Evolutionary conservation across 768 basidiomycete genomes (phyloP), one percentile per base, ranked within the genome.

Genomic region (Tulasnella calospora): DNA sequence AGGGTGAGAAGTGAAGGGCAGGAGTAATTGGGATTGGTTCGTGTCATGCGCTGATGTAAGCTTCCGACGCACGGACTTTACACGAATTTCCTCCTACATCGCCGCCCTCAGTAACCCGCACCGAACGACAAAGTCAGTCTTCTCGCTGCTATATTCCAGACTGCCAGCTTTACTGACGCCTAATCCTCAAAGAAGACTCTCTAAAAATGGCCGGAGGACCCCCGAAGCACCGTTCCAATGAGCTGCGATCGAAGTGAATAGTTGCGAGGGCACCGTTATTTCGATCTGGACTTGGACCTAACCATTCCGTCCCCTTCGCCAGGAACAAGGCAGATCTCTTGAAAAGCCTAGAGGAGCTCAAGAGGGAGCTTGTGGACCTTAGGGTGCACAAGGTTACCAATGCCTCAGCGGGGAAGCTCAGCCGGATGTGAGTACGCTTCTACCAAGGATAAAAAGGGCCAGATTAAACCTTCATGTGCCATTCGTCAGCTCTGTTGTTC

Each of bases 301-400:
- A n/a, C 57, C 46, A n/a, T 21, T 33, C 21, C 21, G 47, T 67
- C 19, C 47, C 2, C 38, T 47, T 73, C 72, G 13, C 40, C 17
- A 96, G 96, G 91, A 94, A 93, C 81, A 98, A 98, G 89, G 94
- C 92, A 87, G 97, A 98, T 90, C 92, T 99, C 88, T 87, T 90
- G 81, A 96, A 96, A 87, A 95, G 98, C 86, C 90, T 99, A 80
- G 85, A 85, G 74, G 98, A 99, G 86, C 90, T 99, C 87, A 98
- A 96, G 92, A 90, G 87, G 80, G 98, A 99, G 90, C 93, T 99
- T 83, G 89, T 94, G 81, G 88, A 89, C 83, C 90, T 99, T 86
- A 92, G 97, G 83, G 98, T 99, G 81, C 95, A 98, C 89, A 98
- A 98, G 90, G 94, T 97, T 83, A 94, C 95, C 80, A 96, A 96